Conservation (phyloP, 495 filamentous ascomycete species). For the Penicilliopsis zonata region DNA sequence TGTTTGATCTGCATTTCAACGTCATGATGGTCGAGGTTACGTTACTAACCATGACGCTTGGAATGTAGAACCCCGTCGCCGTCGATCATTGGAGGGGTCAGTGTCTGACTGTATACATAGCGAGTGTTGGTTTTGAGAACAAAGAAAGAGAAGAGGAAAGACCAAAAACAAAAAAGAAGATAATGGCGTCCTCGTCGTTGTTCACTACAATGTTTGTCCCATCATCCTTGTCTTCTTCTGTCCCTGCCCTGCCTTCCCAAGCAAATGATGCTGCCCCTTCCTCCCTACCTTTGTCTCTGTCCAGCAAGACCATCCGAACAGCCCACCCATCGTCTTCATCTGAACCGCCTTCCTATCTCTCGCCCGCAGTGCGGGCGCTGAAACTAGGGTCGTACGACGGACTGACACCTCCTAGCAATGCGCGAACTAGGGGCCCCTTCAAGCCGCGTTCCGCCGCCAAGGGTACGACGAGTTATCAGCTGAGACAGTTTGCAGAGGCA, state of each 20-base stretch:
- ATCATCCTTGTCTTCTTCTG: constrained; percentile 20
- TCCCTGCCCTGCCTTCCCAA: constrained; percentile 13
- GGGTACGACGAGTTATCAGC: constrained; percentile 87
- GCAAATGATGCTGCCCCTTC: constrained; percentile 6
- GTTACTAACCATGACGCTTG: no score
- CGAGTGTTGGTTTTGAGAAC: no score
- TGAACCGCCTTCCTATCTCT: constrained; percentile 29
- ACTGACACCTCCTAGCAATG: constrained; percentile 59
- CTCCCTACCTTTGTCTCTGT: constrained; percentile 10
- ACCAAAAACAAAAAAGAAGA: constrained; percentile 4
- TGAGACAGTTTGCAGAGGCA: constrained; percentile 94
- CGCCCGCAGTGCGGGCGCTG: constrained; percentile 28
- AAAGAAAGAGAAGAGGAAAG: constrained; percentile 4
- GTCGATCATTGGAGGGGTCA: no score
- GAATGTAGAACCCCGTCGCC: no score
- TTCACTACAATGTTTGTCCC: constrained; percentile 61
- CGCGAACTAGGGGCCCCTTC: constrained; percentile 80
- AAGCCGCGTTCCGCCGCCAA: constrained; percentile 78
- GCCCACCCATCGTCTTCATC: constrained; percentile 17
- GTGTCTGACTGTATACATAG: no score
- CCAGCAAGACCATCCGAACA: constrained; percentile 21
- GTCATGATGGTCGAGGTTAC: no score
- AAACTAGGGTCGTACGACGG: constrained; percentile 21
- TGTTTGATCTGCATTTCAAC: no score
- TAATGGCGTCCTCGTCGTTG: constrained; percentile 50